A percentile compares a stretch with the other conserved stretches of the same genome.
Evolutionary conservation across 2,329 filamentous ascomycete genomes (phyloP).

Genomic region (Aspergillus sp.): DNA sequence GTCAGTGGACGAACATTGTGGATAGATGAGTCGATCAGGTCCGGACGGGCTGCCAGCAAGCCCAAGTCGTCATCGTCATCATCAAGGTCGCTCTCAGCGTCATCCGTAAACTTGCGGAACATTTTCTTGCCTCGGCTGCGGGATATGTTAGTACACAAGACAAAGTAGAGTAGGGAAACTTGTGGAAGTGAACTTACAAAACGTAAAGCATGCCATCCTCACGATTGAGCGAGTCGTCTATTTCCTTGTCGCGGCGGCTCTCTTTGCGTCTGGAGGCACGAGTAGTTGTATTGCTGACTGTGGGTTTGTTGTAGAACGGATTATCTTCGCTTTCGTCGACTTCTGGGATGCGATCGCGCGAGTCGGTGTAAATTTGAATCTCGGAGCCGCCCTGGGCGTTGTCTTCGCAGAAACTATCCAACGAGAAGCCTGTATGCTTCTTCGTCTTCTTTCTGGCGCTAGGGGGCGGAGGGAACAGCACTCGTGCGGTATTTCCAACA

Average conservation of each 20-base stretch:
- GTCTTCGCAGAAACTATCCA: conserved; percentile 47
- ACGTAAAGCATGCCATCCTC: conserved; percentile 62
- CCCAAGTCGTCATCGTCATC: conserved; percentile 47
- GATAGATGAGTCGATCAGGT: conserved; percentile 37
- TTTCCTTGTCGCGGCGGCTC: conserved; percentile 39
- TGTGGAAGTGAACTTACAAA: conserved; percentile 59
- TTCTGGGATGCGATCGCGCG: conserved; percentile 61
- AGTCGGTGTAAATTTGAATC: conserved; percentile 65
- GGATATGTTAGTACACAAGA: conserved; percentile 29
- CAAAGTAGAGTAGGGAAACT: conserved; percentile 5
- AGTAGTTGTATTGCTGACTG: conserved; percentile 32
- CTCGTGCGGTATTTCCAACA: conserved; percentile 53
- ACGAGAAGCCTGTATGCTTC: conserved; percentile 48
- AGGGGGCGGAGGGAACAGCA: conserved; percentile 55
- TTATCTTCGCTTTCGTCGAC: conserved; percentile 56
- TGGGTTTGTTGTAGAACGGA: conserved; percentile 53
- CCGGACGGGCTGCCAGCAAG: conserved; percentile 42
- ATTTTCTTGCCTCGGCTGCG: conserved; percentile 63
- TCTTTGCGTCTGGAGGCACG: conserved; percentile 37
- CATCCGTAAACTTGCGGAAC: conserved; percentile 57
- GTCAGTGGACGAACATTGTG: conserved; percentile 53
- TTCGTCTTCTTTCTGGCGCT: conserved; percentile 49
- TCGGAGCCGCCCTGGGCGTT: conserved; percentile 36
- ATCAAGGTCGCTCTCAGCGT: conserved; percentile 42
- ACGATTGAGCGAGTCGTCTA: conserved; percentile 54